Conservation (phyloP, 768 basidiomycete species). For the Leucosporidium yakuticum region DNA sequence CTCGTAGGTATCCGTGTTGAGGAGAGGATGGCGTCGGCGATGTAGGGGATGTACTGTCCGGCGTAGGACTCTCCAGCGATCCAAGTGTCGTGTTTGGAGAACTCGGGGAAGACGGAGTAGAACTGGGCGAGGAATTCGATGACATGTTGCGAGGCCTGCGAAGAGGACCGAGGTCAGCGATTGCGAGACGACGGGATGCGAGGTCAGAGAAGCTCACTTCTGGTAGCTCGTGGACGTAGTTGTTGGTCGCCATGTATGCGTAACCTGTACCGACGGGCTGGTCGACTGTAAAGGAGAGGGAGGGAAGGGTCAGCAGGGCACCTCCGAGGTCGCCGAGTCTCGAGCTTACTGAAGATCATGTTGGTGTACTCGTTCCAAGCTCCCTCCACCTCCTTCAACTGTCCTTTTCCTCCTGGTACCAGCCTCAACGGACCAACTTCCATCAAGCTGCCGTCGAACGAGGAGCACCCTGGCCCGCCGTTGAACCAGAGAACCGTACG, state of each 20-base stretch:
- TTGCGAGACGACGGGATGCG: neutral
- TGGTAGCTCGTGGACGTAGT: slow-evolving; percentile 70
- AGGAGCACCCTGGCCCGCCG: slow-evolving; percentile 80
- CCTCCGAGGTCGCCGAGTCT: neutral
- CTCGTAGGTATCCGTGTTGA: slow-evolving; percentile 22
- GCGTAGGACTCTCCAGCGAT: slow-evolving; percentile 93
- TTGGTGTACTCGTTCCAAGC: slow-evolving; percentile 68
- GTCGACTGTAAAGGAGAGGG: slow-evolving; percentile 63
- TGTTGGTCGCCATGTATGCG: slow-evolving; percentile 80
- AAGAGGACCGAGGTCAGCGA: slow-evolving; percentile 40
- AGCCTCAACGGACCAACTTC: slow-evolving; percentile 88
- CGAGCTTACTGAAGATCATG: slow-evolving; percentile 35
- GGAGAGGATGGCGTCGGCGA: slow-evolving; percentile 53
- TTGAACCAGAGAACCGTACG: slow-evolving; percentile 77
- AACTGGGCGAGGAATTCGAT: slow-evolving; percentile 81
- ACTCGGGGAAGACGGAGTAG: slow-evolving; percentile 87
- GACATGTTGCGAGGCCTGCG: slow-evolving; percentile 68
- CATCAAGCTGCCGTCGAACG: slow-evolving; percentile 96
- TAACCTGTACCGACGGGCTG: slow-evolving; percentile 96
- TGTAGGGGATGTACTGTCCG: slow-evolving; percentile 96
- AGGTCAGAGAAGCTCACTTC: slow-evolving; percentile 49
- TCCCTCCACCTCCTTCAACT: slow-evolving; percentile 65
- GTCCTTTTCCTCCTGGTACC: slow-evolving; percentile 66
- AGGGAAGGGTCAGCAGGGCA: neutral
- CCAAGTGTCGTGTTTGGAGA: slow-evolving; percentile 76